Conservation (phyloP, 139 green algal species). For the Coccomyxa sp. region DNA sequence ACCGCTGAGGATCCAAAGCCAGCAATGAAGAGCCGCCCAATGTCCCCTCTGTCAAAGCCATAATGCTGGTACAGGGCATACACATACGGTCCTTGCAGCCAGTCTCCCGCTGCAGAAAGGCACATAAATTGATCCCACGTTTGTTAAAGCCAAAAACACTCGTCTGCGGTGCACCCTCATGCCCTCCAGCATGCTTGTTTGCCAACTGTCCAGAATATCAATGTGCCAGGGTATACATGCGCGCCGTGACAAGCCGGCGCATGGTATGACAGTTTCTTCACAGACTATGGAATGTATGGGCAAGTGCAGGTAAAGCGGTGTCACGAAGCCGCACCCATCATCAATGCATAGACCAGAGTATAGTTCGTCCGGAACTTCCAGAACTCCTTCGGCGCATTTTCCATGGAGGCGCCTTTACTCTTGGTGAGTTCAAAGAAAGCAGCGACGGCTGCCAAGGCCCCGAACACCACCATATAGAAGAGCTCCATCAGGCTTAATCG, state of each 20-base stretch:
- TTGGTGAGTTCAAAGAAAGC: slow-evolving; percentile 43
- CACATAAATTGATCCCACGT: background rate
- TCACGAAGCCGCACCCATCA: slow-evolving; percentile 78
- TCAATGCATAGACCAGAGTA: slow-evolving; percentile 89
- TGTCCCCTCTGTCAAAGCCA: slow-evolving; percentile 76
- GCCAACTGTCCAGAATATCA: background rate
- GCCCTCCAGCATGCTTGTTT: background rate
- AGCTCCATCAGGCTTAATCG: slow-evolving; percentile 43
- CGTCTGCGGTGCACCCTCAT: background rate
- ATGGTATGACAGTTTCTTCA: no score
- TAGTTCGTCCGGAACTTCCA: slow-evolving; percentile 89
- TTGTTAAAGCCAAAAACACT: background rate
- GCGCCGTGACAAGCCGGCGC: no score
- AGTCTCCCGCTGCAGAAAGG: slow-evolving; percentile 82
- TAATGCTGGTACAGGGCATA: slow-evolving; percentile 98
- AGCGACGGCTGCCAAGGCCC: slow-evolving; percentile 22
- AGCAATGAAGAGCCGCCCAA: slow-evolving; percentile 96
- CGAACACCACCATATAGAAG: slow-evolving; percentile 48
- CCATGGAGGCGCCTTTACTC: background rate
- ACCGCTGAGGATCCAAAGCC: slow-evolving; percentile 96
- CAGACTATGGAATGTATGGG: background rate
- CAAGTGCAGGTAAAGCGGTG: background rate
- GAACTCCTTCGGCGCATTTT: slow-evolving; percentile 49
- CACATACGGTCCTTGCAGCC: slow-evolving; percentile 97
- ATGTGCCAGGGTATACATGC: no score